Base-by-base conservation (phyloP, 257 asterid species). In the Penstemon davidsonii region DNA sequence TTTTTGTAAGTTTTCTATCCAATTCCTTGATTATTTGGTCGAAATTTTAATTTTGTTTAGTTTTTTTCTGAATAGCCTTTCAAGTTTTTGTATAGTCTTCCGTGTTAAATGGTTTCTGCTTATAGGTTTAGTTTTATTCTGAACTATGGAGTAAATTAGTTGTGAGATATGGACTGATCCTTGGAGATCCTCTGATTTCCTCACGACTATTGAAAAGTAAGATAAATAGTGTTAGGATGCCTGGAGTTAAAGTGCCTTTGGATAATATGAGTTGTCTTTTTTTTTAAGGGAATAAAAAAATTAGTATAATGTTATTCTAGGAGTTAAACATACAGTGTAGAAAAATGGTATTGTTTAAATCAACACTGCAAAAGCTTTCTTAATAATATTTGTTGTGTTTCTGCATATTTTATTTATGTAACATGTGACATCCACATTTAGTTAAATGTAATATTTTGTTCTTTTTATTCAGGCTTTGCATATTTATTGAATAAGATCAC, bases 401-500 rank as follows among this genome's bases (percentile, higher is more conserved):
- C 9, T 79, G 62, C 54, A 62, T 67, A 13, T 45, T 63, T 60
- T 55, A 43, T 53, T 72, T 50, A 10, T 42, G 52, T 25, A 60
- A 12, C 3, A 51, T 47, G 4, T 49, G 70, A 72, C 67, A 67
- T 71, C 49, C 55, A 55, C 37, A 65, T 45, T 36, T 0, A 62
- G 50, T 52, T 3, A 15, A 12, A 66, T 42, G 33, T 25, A 25
- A 45, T 50, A 54, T 25, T 15, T 6, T 49, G 62, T 64, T 66
- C 59, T 65, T 69, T 47, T 64, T 69, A 9, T 66, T 50, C 92
- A 87, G 93, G 78, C 40, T 68, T 62, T 64, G 70, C 67, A 66
- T 68, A 64, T 74, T 41, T 47, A 63, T 74, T 46, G 58, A 60
- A 40, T 54, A 0, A 25, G 38, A 55, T 78, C 46, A 37, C 39